phyloP scores from a whole-genome alignment of 2,329 filamentous ascomycete genomes.

The Elsinoe fawcettii region DNA sequence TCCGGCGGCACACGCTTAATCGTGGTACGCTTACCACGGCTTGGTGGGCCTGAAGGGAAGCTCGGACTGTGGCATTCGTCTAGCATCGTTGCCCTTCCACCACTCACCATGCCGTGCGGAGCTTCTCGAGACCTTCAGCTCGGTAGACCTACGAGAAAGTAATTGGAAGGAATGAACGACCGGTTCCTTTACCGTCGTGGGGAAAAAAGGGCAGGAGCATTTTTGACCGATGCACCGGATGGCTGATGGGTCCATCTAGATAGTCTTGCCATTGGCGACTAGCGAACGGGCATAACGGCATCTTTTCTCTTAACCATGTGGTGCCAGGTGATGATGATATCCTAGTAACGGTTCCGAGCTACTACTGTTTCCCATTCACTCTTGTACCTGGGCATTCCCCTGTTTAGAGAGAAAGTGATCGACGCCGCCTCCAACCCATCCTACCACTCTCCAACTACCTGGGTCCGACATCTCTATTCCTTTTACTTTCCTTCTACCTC shows the following conservation, averaged over 20 bases:
- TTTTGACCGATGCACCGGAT: neutral
- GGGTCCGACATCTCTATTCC: neutral
- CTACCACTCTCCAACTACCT: conserved; percentile 8
- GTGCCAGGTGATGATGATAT: conserved; percentile 11
- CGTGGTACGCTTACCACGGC: conserved; percentile 2
- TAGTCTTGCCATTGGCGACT: neutral
- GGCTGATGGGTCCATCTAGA: neutral
- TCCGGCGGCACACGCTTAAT: neutral
- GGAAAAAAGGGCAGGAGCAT: neutral
- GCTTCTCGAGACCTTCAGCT: neutral
- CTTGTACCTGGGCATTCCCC: neutral
- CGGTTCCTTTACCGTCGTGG: neutral
- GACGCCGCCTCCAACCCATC: conserved; percentile 1
- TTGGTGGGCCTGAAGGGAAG: neutral
- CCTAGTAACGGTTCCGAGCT: neutral
- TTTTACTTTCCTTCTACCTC: neutral
- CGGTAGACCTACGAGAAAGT: neutral
- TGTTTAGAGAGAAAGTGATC: neutral
- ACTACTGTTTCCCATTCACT: neutral
- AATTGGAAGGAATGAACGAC: conserved; percentile 13
- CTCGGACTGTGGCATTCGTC: neutral
- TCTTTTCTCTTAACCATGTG: conserved; percentile 3
- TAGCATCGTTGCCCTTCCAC: neutral
- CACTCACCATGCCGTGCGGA: neutral
- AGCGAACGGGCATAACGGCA: conserved; percentile 12